Evolutionary conservation across 257 asterid genomes (phyloP).

Genomic region (Penstemon davidsonii): DNA sequence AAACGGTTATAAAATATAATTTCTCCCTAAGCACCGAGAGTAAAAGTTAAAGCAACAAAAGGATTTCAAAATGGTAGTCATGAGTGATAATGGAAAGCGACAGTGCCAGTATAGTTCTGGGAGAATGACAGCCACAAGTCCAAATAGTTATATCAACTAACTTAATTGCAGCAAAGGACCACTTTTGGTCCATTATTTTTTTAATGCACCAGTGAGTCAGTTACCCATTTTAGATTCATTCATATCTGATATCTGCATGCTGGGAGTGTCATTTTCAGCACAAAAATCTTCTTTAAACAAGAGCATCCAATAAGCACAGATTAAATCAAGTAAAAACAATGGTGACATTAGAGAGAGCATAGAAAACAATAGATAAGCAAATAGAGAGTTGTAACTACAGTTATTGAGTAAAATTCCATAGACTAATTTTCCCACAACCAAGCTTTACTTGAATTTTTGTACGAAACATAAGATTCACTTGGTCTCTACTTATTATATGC

Average conservation of each 20-base stretch:
- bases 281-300: constrained; percentile 2
- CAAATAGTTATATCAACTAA: constrained; percentile 4
- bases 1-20: too few relatives aligned
- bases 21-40: constrained; percentile 5
- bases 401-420: background rate
- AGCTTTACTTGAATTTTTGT: background rate
- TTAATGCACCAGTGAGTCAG: constrained; percentile 10
- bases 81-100: background rate
- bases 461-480: background rate
- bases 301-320: background rate
- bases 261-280: constrained; percentile 28
- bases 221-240: constrained; percentile 22
- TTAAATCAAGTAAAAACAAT: background rate
- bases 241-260: constrained; percentile 10
- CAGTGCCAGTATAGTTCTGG: background rate
- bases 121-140: background rate
- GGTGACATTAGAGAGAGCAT: background rate
- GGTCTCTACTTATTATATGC: background rate
- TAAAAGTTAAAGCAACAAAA: constrained; percentile 17
- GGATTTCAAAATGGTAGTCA: constrained; percentile 15
- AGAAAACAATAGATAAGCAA: background rate
- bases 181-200: constrained; percentile 13
- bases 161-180: constrained; percentile 13
- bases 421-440: background rate
- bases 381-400: background rate